Evolutionary conservation across 257 asterid genomes (phyloP), one percentile per base, ranked within the genome.

Genomic region (Lantana camara): DNA sequence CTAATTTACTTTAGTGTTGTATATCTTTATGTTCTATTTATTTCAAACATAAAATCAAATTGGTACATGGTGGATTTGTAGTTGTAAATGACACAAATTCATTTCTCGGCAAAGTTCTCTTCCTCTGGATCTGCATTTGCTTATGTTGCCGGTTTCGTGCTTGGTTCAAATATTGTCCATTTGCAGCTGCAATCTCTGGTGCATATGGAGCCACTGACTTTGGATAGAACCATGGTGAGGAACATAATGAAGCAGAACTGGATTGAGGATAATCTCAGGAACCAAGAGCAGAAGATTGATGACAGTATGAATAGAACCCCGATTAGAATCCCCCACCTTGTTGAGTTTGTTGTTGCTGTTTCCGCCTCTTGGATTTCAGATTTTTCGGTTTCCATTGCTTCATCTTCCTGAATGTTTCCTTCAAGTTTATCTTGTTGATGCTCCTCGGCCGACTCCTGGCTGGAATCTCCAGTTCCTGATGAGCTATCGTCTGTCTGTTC

Each of bases 391-490:
- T 38, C 24, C 3, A 24, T 22, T 2, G 40, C 13, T 45, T 64
- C 63, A 51, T 70, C 70, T 64, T 66, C 73, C 23, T 67, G 37
- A 29, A 46, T 49, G 35, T 57, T 55, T 17, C 53, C 61, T 51
- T 60, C 61, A 17, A 73, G 52, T 27, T 67, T 72, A 30, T 38
- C 17, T 32, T 48, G 68, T 23, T 69, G 47, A 9, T 21, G 34
- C 11, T 45, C 48, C 19, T 14, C 19, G 5, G 52, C 34, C 17
- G 67, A 56, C 12, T 69, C 76, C 76, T 70, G 52, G 15, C 60
- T 1, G 68, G 75, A 69, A 50, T 77, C 45, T 66, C 68, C 57
- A 16, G 79, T 67, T 56, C 63, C 83, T 37, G 61, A 72, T 15
- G 73, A 63, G 70, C 53, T 63, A 21, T 58, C 69, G 19, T 63